Evolutionary conservation across 768 basidiomycete species (phyloP).

Genomic region (Suillus sp.): DNA sequence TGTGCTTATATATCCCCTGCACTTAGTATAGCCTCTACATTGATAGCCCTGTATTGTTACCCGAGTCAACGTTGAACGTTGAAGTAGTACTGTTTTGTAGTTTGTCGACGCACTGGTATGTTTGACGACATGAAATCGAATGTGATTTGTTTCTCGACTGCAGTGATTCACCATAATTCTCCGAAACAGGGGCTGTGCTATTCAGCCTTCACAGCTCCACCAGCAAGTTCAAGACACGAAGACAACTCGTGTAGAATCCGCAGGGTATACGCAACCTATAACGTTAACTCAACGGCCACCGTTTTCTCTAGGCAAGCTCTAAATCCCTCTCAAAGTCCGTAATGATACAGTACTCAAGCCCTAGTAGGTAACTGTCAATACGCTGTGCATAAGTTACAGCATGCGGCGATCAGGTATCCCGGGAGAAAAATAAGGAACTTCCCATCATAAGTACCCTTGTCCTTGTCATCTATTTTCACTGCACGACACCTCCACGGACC

Average conservation of each 20-base stretch:
- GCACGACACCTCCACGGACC: constrained; percentile 24
- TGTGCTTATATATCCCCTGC: neutral
- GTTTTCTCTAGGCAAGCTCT: neutral
- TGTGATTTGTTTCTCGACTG: neutral
- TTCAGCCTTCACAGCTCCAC: neutral
- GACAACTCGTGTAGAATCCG: neutral
- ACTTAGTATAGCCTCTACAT: neutral
- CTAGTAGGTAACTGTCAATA: neutral
- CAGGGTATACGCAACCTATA: neutral
- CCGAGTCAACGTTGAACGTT: neutral
- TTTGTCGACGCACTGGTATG: neutral
- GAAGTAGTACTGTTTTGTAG: neutral
- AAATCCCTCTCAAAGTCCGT: neutral
- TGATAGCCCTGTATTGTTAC: neutral
- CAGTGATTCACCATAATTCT: neutral
- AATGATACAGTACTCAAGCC: neutral
- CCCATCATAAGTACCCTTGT: neutral
- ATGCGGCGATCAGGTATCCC: neutral
- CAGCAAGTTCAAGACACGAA: neutral
- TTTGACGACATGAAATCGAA: neutral
- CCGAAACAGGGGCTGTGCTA: neutral
- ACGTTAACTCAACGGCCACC: neutral
- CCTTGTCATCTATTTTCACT: constrained; percentile 11
- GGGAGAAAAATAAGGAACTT: too few relatives aligned
- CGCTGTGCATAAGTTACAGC: neutral